Conservation (phyloP, 768 basidiomycete species). For the Boletus patriciae region DNA sequence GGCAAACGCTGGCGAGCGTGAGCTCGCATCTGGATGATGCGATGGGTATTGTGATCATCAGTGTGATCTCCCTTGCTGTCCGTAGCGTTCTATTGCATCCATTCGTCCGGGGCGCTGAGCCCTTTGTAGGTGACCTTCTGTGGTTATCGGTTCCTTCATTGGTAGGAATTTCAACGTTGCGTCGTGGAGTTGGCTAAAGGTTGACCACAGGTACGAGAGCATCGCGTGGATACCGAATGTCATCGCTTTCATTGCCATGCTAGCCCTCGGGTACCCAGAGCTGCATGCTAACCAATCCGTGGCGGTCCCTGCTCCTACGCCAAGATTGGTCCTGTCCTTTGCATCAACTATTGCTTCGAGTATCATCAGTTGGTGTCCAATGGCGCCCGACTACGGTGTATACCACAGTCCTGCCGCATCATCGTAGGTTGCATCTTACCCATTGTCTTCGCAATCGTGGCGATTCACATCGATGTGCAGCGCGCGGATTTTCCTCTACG, state of each 20-base stretch:
- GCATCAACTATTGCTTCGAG: conserved; percentile 45
- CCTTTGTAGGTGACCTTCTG: conserved; percentile 55
- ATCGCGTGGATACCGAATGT: conserved; percentile 77
- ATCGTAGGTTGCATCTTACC: conserved; percentile 42
- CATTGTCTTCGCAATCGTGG: not conserved
- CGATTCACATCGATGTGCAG: conserved; percentile 22
- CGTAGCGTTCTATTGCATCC: conserved; percentile 2
- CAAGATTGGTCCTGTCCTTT: conserved; percentile 42
- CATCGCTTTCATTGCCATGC: conserved; percentile 62
- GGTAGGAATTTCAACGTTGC: conserved; percentile 34
- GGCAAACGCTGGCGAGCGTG: conserved; percentile 57
- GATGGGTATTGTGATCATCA: conserved; percentile 35
- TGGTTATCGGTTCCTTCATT: conserved; percentile 61
- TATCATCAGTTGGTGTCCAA: conserved; percentile 43
- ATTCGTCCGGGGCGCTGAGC: not conserved
- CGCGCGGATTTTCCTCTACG: conserved; percentile 42
- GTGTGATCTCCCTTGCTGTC: conserved; percentile 33
- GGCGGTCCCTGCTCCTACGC: conserved; percentile 37
- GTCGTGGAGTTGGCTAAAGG: not conserved
- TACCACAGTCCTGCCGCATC: conserved; percentile 55
- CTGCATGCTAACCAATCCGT: conserved; percentile 43
- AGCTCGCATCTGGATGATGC: conserved; percentile 32
- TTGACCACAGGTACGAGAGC: conserved; percentile 60
- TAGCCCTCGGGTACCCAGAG: conserved; percentile 70
- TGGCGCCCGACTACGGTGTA: conserved; percentile 50